Conservation (phyloP, 2,329 filamentous ascomycete genomes). For the Diaporthe helianthi region DNA sequence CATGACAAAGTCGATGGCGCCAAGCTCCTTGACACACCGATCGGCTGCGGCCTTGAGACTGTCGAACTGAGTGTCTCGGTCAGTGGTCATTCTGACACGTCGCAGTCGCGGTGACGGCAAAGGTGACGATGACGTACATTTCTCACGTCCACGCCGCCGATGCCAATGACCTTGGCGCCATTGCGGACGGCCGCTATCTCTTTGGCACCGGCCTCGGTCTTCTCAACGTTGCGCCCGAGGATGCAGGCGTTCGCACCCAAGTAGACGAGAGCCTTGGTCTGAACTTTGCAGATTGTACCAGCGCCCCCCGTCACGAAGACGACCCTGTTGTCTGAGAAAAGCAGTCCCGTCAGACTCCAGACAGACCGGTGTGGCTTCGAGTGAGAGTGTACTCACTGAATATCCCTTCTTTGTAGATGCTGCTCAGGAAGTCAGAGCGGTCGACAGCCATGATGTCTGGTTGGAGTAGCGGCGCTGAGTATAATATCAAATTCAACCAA, state of each 20-base stretch:
- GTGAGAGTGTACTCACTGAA: constrained; percentile 66
- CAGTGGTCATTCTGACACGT: background rate
- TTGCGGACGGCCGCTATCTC: constrained; percentile 81
- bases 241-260: constrained; percentile 95
- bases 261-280: constrained; percentile 88
- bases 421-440: constrained; percentile 75
- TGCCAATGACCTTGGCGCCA: constrained; percentile 85
- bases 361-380: background rate
- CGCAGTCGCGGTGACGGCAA: background rate
- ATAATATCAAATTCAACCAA: background rate
- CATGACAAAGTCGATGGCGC: constrained; percentile 92
- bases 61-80: constrained; percentile 54
- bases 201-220: constrained; percentile 81
- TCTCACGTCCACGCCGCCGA: constrained; percentile 82
- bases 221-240: constrained; percentile 85
- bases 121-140: constrained; percentile 57
- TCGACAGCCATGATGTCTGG: constrained; percentile 35
- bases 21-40: constrained; percentile 80
- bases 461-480: background rate
- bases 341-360: background rate
- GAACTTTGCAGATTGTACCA: constrained; percentile 91
- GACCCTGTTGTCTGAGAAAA: constrained; percentile 75
- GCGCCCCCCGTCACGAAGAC: constrained; percentile 95
- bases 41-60: constrained; percentile 77
- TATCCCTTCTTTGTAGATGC: constrained; percentile 85